Evolutionary conservation across 768 basidiomycete genomes (phyloP), one percentile per base, ranked within the genome.

Genomic region (Lentinula sp.): DNA sequence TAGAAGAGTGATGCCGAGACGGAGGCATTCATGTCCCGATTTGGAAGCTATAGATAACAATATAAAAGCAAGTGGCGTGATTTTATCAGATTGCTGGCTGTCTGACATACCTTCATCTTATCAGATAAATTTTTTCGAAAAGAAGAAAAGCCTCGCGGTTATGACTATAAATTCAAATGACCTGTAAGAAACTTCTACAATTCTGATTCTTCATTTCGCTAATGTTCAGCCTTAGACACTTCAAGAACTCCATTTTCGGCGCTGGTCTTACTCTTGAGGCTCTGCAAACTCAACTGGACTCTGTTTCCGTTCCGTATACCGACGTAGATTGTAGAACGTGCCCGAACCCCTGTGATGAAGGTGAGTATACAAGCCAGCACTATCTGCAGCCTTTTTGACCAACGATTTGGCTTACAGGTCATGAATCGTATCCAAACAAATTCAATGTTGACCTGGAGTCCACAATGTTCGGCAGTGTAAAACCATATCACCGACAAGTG

Each of bases 401-500:
- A 16, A 13, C 32, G 62, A 65, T 63, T 63, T 50, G 36, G 57
- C 64, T 42, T 62, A 42, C 64, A 89, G 90, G 85, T 60, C 89
- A 92, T 68, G 85, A 88, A 57, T 85, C 85, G 49, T 93, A 88
- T 66, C 86, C 91, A 32, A 73, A 72, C 16, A 85, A 82, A 56
- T 88, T 97, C 68, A 83, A 85, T 42, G 77, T 91, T 37, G 95
- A 98, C 75, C 84, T 82, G 77, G 86, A 88, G 20, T 83, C 85
- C 2, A 82, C 88, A 51, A 84, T 98, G 84, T 74, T 95, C n/a
- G 95, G 95, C 8, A 85, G 86, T 35, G 83, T 94, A 32, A 90
- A 89, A 71, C 88, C 92, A 2, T 94, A 92, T 71, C 84, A 83
- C 42, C 86, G 93, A 23, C 90, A 94, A 79, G 91, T 88, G 64